Conservation (phyloP, 2,329 filamentous ascomycete species). For the Trichoderma sp. region DNA sequence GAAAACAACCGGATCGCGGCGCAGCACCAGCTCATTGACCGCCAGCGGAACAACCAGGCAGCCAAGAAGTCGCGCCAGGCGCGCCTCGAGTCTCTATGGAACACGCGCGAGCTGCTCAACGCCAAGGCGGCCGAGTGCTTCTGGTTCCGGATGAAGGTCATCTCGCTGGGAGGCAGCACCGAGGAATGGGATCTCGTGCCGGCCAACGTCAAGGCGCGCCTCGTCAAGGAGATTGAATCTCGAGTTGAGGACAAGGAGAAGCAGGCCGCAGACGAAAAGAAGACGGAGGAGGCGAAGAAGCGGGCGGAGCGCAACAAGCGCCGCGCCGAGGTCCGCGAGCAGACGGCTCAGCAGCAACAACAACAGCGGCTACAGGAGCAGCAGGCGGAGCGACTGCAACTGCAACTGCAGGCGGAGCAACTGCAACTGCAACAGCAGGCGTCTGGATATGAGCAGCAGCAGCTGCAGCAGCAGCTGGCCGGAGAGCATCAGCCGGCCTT, state of each 20-base stretch:
- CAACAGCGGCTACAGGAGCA: background rate
- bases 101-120: slow-evolving; percentile 34
- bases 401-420: background rate
- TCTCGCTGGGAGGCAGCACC: slow-evolving; percentile 33
- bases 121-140: slow-evolving; percentile 34
- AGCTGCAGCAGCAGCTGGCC: background rate
- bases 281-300: slow-evolving; percentile 33
- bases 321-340: slow-evolving; percentile 13
- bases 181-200: slow-evolving; percentile 33
- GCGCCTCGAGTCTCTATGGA: slow-evolving; percentile 36
- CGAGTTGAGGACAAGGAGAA: slow-evolving; percentile 32
- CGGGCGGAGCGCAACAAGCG: slow-evolving; percentile 29
- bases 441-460: no score
- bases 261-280: slow-evolving; percentile 30
- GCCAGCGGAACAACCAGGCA: slow-evolving; percentile 44
- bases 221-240: slow-evolving; percentile 32
- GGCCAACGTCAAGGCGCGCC: slow-evolving; percentile 29
- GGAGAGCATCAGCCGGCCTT: background rate
- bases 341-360: background rate
- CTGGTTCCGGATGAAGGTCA: slow-evolving; percentile 37
- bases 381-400: background rate
- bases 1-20: slow-evolving; percentile 37
- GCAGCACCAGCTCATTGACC: slow-evolving; percentile 35
- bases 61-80: slow-evolving; percentile 43
- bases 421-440: no score